phyloP scores from a whole-genome alignment of 805 yeast genomes.

The Naumovozyma castellii region DNA sequence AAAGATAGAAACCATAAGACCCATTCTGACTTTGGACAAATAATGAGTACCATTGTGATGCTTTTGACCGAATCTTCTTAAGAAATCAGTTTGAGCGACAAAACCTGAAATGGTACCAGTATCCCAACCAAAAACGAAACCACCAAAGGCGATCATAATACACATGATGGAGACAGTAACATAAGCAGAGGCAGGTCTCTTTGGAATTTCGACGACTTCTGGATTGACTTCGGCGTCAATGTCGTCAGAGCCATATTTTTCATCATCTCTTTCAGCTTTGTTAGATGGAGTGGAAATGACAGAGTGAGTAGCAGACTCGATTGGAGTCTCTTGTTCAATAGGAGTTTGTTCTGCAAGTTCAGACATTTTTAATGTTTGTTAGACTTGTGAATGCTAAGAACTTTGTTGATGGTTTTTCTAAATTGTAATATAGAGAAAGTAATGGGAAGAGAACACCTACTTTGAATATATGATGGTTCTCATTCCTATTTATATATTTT shows the following conservation, averaged over 20 bases:
- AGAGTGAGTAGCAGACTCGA: slow-evolving; percentile 14
- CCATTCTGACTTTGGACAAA: slow-evolving; percentile 40
- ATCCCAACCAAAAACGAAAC: slow-evolving; percentile 60
- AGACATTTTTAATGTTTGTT: neutral
- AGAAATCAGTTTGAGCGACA: slow-evolving; percentile 47
- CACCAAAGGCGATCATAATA: slow-evolving; percentile 12
- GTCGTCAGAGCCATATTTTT: slow-evolving; percentile 3
- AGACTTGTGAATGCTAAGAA: too few relatives aligned
- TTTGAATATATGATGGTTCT: too few relatives aligned
- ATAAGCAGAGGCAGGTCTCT: slow-evolving; percentile 24
- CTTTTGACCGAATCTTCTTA: slow-evolving; percentile 44
- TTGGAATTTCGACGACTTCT: slow-evolving; percentile 14
- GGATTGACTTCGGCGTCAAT: neutral
- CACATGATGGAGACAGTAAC: slow-evolving; percentile 20
- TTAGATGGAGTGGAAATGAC: slow-evolving; percentile 25
- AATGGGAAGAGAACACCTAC: too few relatives aligned
- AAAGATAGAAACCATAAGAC: slow-evolving; percentile 47
- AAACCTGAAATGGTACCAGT: slow-evolving; percentile 69
- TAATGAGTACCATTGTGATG: slow-evolving; percentile 34
- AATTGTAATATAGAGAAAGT: too few relatives aligned
- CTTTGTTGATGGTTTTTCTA: too few relatives aligned
- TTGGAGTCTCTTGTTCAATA: slow-evolving; percentile 8
- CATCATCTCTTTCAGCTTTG: slow-evolving; percentile 24
- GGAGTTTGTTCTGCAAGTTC: neutral
- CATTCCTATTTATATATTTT: too few relatives aligned